Conservation (phyloP, 345 rosid species). For the Pugionium cornutum region DNA sequence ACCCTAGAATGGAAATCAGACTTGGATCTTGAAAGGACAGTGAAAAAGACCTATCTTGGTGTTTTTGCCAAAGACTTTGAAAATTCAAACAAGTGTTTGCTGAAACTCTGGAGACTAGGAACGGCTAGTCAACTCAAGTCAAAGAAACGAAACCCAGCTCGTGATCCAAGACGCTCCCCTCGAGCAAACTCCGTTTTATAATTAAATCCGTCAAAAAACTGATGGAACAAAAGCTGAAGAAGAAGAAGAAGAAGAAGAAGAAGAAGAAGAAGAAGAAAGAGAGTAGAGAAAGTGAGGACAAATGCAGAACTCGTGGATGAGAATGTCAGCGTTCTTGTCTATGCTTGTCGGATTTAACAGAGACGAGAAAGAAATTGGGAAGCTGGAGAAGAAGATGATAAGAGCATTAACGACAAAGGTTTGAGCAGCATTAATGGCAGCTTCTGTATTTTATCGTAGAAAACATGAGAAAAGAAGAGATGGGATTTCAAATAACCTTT, state of each 20-base stretch:
- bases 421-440: constrained; percentile 41
- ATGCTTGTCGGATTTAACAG: constrained; percentile 37
- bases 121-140: constrained; percentile 30
- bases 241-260: neutral
- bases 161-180: constrained; percentile 37
- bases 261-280: constrained; percentile 1
- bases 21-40: constrained; percentile 10
- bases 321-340: constrained; percentile 30
- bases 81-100: constrained; percentile 10
- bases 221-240: neutral
- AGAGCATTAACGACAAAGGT: constrained; percentile 35
- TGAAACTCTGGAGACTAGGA: constrained; percentile 12
- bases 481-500: constrained; percentile 20
- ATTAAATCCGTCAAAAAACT: too few relatives aligned
- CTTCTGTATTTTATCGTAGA: constrained; percentile 14
- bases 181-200: constrained; percentile 7
- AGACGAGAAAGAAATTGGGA: constrained; percentile 32
- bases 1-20: constrained; percentile 9
- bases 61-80: neutral
- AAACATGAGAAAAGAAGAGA: constrained; percentile 21
- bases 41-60: constrained; percentile 29
- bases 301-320: constrained; percentile 28
- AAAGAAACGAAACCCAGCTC: constrained; percentile 28
- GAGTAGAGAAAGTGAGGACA: constrained; percentile 9
- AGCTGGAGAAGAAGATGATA: constrained; percentile 36